Evolutionary conservation across 768 basidiomycete genomes (phyloP), one percentile per base, ranked within the genome.

Genomic region (Collybia mongolica): DNA sequence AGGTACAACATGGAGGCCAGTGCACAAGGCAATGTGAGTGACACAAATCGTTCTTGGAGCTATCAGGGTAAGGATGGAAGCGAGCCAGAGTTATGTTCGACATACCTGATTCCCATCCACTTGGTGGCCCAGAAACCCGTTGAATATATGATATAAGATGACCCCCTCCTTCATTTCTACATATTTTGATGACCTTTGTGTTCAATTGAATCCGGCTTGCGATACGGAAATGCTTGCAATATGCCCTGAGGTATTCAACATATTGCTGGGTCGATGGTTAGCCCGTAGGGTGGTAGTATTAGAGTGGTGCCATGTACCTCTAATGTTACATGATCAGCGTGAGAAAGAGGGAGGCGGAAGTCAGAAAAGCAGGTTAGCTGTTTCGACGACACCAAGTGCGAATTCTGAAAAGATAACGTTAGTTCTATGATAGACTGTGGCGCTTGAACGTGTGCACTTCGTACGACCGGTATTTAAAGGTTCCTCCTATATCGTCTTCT

Each of bases 281-380:
- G 43, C 44, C 32, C 32, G 2, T 11, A 12, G 38, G 39, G 38
- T 15, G 17, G 19, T 20, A 24, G 17, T 15, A 19, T 23, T 19
- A 24, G 17, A 52, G 14, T 37, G 42, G 43, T 36, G 23, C n/a
- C n/a, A 22, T 32, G 46, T 11, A 73, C 74, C 55, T 70, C 65
- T 5, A 80, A 56, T 1, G 73, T 73, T 19, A 79, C 59, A 55
- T 82, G 79, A 58, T 82, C 80, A 11, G 67, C 60, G 49, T 78
- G 74, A 12, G 65, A 61, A 9, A 70, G 52, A 9, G 80, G 75
- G 23, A 80, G 62, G 11, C 82, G 76, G 61, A 80, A 83, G 61
- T 84, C 82, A 24, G 77, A 79, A 63, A 83, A 84, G 50, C 72
- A 72, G 4, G 82, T 84, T 29, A 84, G 66, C 59, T 83, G 80